Percentiles rank a stretch among this genome's conserved stretches.
Evolutionary conservation across 2,329 filamentous ascomycete genomes (phyloP).

Genomic region (Apiospora kogelbergensis): DNA sequence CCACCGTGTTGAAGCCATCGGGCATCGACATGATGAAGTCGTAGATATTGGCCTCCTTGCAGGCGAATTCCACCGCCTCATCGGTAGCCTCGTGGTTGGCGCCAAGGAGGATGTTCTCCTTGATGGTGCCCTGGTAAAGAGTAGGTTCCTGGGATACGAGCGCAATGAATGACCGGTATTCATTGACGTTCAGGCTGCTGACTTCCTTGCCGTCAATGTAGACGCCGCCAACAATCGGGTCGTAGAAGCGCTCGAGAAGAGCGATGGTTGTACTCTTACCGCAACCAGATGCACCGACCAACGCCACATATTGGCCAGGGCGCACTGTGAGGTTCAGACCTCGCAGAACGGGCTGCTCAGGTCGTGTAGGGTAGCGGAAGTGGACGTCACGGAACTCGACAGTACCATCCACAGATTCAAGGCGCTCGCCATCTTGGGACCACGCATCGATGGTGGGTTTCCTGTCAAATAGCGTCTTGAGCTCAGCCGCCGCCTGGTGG

Average conservation of each 20-base stretch:
- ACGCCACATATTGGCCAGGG: slow-evolving; percentile 80
- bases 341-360: slow-evolving; percentile 87
- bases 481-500: slow-evolving; percentile 74
- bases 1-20: slow-evolving; percentile 81
- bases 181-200: slow-evolving; percentile 75
- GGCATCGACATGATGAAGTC: slow-evolving; percentile 86
- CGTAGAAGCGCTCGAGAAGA: slow-evolving; percentile 91
- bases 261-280: slow-evolving; percentile 94
- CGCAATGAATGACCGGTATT: slow-evolving; percentile 80
- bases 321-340: slow-evolving; percentile 74
- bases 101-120: slow-evolving; percentile 86
- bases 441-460: slow-evolving; percentile 81
- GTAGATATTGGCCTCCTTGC: slow-evolving; percentile 88
- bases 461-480: slow-evolving; percentile 83
- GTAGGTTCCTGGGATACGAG: slow-evolving; percentile 95
- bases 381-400: slow-evolving; percentile 92
- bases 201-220: slow-evolving; percentile 84
- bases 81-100: slow-evolving; percentile 68
- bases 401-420: slow-evolving; percentile 68
- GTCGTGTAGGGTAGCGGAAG: slow-evolving; percentile 89
- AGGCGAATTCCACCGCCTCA: slow-evolving; percentile 72
- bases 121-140: slow-evolving; percentile 88
- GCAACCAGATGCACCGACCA: slow-evolving; percentile 92
- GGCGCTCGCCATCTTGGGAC: slow-evolving; percentile 64
- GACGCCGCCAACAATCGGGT: slow-evolving; percentile 77